phyloP scores from a whole-genome alignment of 257 asterid species.

The Datura wrightii region DNA sequence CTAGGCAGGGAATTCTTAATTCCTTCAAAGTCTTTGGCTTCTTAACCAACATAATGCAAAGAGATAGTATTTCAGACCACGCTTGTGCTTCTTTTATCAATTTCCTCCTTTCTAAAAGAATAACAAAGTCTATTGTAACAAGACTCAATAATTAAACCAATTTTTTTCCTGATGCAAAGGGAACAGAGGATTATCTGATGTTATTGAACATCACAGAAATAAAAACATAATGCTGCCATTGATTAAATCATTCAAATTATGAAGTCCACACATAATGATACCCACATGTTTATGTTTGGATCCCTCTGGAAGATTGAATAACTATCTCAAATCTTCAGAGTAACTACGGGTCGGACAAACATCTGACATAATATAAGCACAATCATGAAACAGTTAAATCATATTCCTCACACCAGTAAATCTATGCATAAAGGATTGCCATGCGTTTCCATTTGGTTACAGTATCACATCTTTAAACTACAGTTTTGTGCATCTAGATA shows the following conservation, averaged over 20 bases:
- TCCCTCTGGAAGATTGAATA: not conserved
- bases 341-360: not conserved
- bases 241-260: not conserved
- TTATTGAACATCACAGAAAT: not conserved
- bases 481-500: slow-evolving; percentile 3
- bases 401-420: slow-evolving; percentile 23
- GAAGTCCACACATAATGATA: not conserved
- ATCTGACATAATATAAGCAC: not conserved
- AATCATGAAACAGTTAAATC: not conserved
- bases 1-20: not conserved
- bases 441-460: not conserved
- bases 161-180: not conserved
- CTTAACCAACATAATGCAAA: not conserved
- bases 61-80: not conserved
- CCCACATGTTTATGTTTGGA: not conserved
- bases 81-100: not conserved
- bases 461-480: not conserved
- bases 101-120: not conserved
- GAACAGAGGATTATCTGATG: not conserved
- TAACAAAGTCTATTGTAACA: not conserved
- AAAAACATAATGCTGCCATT: not conserved
- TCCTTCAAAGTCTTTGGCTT: slow-evolving; percentile 25
- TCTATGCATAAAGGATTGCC: not conserved
- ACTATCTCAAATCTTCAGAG: not conserved
- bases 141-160: not conserved